A percentile compares a stretch with the other conserved stretches of the same genome.
Conservation (phyloP, 495 filamentous ascomycete species). For the Penicillium goetzii region DNA sequence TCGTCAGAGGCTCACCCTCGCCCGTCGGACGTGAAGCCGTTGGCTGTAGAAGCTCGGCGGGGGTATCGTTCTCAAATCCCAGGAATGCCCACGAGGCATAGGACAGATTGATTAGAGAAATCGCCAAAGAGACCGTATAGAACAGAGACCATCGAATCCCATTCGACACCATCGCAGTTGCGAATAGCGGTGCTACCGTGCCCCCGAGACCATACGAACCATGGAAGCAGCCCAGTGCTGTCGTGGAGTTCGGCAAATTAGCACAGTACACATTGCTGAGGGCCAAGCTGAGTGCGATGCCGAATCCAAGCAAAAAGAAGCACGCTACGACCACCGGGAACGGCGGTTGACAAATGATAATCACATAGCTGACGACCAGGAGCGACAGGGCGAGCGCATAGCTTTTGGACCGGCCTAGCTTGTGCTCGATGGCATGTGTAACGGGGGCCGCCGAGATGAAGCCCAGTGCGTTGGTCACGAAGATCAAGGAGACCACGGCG, state of each 20-base stretch:
- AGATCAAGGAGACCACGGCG: conserved; percentile 75
- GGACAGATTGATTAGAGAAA: conserved; percentile 53
- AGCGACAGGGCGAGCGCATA: conserved; percentile 58
- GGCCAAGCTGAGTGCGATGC: conserved; percentile 67
- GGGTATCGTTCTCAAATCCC: conserved; percentile 56
- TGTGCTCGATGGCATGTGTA: conserved; percentile 50
- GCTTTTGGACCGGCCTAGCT: conserved; percentile 65
- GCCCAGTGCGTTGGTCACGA: conserved; percentile 75
- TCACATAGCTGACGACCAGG: conserved; percentile 60
- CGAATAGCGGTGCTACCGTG: conserved; percentile 68
- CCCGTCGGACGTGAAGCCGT: conserved; percentile 37
- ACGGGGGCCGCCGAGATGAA: conserved; percentile 74
- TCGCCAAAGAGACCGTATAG: conserved; percentile 31
- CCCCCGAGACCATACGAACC: conserved; percentile 77
- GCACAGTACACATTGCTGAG: conserved; percentile 77
- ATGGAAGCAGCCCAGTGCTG: conserved; percentile 65
- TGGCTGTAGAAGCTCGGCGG: conserved; percentile 39
- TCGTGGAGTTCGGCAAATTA: conserved; percentile 65
- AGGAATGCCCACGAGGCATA: conserved; percentile 59
- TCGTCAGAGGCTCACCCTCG: conserved; percentile 61
- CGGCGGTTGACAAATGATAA: conserved; percentile 67
- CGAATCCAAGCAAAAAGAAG: conserved; percentile 71
- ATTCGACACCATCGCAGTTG: conserved; percentile 57
- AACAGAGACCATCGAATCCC: conserved; percentile 43
- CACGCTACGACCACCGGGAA: conserved; percentile 66